Evolutionary conservation across 306 rosid genomes (phyloP), one percentile per base, ranked within the genome.

Genomic region (Trifolium pratense): DNA sequence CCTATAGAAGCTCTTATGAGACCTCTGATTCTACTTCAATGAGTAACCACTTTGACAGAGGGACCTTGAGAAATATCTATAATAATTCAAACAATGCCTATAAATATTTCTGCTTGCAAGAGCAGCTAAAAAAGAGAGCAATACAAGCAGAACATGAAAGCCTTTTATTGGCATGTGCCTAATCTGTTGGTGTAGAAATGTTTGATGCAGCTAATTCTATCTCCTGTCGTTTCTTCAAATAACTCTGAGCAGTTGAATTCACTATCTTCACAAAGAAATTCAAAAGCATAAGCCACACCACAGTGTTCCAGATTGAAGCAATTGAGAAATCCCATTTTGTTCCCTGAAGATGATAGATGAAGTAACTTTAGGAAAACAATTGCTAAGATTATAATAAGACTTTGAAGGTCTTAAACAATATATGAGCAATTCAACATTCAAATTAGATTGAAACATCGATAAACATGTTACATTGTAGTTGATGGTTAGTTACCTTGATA

Each of bases 211-310:
- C 85, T 34, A 81, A 36, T 73, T 95, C 92, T 64, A 9, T 21
- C 9, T 88, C 97, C 70, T 89, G 97, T 82, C 87, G 89, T 61
- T 88, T 82, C 89, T 85, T 90, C 84, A 87, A 78, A 85, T 86
- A 81, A 37, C 88, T 81, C 79, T 92, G 96, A 3, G 99, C 96
- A 17, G 96, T 92, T 76, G 97, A 77, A 79, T 82, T 90, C 79
- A 92, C 91, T 82, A 95, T 88, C 97, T 89, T 90, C 68, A 90
- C 78, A 59, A 89, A 91, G 84, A 90, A 95, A 84, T 92, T 92
- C 84, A 90, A 36, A 37, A 95, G 94, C 99, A 92, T 90, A 52
- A 95, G 92, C 99, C 99, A 95, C 55, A 95, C 99, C 37, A 92
- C 29, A 3, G 96, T 84, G 87, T 84, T 95, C 99, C 99, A 95